phyloP scores from a whole-genome alignment of 768 basidiomycete genomes.

The Strobilomyces confusus region DNA sequence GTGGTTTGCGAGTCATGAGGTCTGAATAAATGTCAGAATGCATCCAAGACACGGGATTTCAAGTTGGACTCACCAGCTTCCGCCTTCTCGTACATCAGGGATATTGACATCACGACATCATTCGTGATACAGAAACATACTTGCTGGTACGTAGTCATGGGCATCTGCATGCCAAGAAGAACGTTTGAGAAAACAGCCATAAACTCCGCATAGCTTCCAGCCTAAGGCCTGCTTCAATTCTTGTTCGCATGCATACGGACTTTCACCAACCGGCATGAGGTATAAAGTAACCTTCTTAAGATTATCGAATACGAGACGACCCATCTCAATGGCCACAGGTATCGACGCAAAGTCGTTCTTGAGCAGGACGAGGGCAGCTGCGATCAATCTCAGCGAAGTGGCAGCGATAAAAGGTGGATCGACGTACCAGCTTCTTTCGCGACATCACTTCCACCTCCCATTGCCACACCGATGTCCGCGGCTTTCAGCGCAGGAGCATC shows the following conservation, averaged over 20 bases:
- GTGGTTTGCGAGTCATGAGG: conserved; percentile 45
- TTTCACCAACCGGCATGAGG: conserved; percentile 36
- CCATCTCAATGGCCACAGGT: conserved; percentile 53
- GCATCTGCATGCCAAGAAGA: conserved; percentile 57
- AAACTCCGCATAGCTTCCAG: conserved; percentile 55
- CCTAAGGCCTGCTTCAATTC: conserved; percentile 23
- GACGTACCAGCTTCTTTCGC: conserved; percentile 50
- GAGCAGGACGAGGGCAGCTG: conserved; percentile 43
- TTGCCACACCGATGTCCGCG: conserved; percentile 53
- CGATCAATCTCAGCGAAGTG: background rate
- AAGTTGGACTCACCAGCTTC: conserved; percentile 37
- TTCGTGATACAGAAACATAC: conserved; percentile 51
- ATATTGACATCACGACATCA: conserved; percentile 48
- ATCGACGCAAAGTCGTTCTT: conserved; percentile 59
- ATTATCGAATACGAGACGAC: conserved; percentile 59
- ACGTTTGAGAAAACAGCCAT: conserved; percentile 55
- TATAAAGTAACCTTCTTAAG: conserved; percentile 47
- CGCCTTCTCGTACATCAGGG: conserved; percentile 49
- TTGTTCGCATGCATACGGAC: background rate
- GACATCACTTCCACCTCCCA: conserved; percentile 45
- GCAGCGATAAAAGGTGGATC: background rate
- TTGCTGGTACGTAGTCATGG: conserved; percentile 51
- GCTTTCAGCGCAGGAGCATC: conserved; percentile 50
- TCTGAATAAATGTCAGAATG: conserved; percentile 24
- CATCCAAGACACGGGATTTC: background rate